Percentiles rank a stretch among this genome's conserved stretches.
Conservation (phyloP, 2,329 filamentous ascomycete species). For the Ceratocystis ficicola region DNA sequence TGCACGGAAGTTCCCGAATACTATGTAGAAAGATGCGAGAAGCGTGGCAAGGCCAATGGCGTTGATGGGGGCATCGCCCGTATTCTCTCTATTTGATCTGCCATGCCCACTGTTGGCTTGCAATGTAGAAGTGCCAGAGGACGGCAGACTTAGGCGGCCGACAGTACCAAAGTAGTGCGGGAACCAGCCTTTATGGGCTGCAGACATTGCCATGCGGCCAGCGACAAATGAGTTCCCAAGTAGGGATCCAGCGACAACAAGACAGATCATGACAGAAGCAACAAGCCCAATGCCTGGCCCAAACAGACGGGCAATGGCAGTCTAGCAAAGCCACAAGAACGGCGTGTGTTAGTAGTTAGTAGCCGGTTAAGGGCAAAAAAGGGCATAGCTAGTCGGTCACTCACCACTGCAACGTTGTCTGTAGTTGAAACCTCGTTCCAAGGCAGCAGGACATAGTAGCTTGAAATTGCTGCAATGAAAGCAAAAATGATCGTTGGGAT, state of each 20-base stretch:
- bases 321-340: conserved; percentile 29
- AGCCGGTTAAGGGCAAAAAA: neutral
- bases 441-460: conserved; percentile 51
- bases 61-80: conserved; percentile 42
- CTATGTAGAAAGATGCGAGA: conserved; percentile 45
- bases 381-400: conserved; percentile 24
- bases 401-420: conserved; percentile 51
- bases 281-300: conserved; percentile 42
- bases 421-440: conserved; percentile 47
- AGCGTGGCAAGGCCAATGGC: conserved; percentile 39
- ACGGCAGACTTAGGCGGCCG: conserved; percentile 32
- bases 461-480: conserved; percentile 48
- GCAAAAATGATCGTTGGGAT: conserved; percentile 47
- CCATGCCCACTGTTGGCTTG: neutral
- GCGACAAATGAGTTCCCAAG: conserved; percentile 52
- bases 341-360: neutral
- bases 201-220: conserved; percentile 49
- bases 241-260: conserved; percentile 50
- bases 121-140: conserved; percentile 19
- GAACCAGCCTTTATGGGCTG: conserved; percentile 42
- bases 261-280: conserved; percentile 44
- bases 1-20: conserved; percentile 48
- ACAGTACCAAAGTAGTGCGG: conserved; percentile 36
- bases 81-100: conserved; percentile 7
- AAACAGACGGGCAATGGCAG: conserved; percentile 43